Percentiles rank a stretch among this genome's conserved stretches.
phyloP scores from a whole-genome alignment of 257 asterid species.

The Petunia secreta region DNA sequence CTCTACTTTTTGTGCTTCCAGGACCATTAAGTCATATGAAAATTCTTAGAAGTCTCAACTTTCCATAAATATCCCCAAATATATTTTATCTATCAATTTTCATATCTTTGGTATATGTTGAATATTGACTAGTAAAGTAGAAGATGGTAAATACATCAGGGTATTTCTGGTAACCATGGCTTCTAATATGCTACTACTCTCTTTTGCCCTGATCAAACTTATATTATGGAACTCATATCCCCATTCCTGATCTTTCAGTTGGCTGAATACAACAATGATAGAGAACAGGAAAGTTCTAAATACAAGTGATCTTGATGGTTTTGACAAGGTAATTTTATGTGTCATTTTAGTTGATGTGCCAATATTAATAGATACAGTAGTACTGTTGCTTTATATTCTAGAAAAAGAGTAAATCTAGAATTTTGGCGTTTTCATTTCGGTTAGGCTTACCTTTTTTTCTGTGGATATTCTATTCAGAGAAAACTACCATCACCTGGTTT shows the following conservation, averaged over 20 bases:
- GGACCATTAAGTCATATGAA: not conserved
- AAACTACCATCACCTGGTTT: constrained; percentile 97
- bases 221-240: not conserved
- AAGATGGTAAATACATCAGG: no score
- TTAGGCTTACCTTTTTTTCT: not conserved
- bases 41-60: not conserved
- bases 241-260: constrained; percentile 51
- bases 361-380: not conserved
- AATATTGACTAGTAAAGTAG: not conserved
- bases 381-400: not conserved
- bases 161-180: no score
- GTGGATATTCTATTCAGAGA: constrained; percentile 52
- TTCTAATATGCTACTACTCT: no score
- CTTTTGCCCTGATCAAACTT: no score
- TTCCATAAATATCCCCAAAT: not conserved
- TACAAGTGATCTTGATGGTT: constrained; percentile 92
- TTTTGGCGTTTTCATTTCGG: no score
- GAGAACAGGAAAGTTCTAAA: constrained; percentile 79
- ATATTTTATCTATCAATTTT: no score
- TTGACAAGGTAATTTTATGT: constrained; percentile 73
- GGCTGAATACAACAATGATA: constrained; percentile 97
- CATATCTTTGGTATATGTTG: no score
- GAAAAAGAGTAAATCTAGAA: not conserved
- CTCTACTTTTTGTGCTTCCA: not conserved
- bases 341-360: not conserved